Base-by-base conservation (phyloP, 2,329 filamentous ascomycete genomes). In the Pseudophaeomoniella oleicola region DNA sequence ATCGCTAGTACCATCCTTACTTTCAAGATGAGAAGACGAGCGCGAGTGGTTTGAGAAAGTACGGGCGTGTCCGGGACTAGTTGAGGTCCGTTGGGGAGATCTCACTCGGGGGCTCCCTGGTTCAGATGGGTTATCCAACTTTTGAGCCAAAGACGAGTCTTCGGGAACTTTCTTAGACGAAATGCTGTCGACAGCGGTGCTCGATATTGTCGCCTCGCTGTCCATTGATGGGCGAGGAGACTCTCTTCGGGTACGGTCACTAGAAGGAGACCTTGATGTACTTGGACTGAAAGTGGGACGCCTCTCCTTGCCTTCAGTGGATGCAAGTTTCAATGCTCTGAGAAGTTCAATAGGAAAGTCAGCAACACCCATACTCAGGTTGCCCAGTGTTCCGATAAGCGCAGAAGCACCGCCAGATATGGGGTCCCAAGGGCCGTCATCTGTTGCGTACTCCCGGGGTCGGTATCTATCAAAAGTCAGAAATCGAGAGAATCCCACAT, bases 311-410 rank as follows among this genome's bases (percentile, higher is more conserved):
- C 43, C 33, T 17, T 47, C 49, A 19, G 37, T 40, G 9, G 34
- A 38, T 14, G 40, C 44, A 14, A 37, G 46, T 32, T 42, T 44
- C 34, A 51, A 42, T 15, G 63, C 55, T 42, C 64, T 66, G 32
- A 71, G 50, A 3, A 75, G 64, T 32, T 73, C 68, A 12, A 66
- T 60, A 0, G 74, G 74, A 32, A 78, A 64, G 49, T 93, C 85
- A 1, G 82, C 82, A 30, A 93, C 68, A 1, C 84, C 83, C 71
- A 92, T 81, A 49, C 82, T 73, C 39, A 94, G 78, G 29, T 72
- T 80, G 16, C 80, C 77, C 33, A 90, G 65, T n/a, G 87, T 88
- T 4, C 81, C 81, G n/a, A 93, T 63, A 1, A 94, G 59, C 0
- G 86, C 83, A 32, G 75, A 73, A 0, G 84, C 77, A 12, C 76